phyloP scores from a whole-genome alignment of 2,329 filamentous ascomycete genomes.

The Monosporascus ibericus region DNA sequence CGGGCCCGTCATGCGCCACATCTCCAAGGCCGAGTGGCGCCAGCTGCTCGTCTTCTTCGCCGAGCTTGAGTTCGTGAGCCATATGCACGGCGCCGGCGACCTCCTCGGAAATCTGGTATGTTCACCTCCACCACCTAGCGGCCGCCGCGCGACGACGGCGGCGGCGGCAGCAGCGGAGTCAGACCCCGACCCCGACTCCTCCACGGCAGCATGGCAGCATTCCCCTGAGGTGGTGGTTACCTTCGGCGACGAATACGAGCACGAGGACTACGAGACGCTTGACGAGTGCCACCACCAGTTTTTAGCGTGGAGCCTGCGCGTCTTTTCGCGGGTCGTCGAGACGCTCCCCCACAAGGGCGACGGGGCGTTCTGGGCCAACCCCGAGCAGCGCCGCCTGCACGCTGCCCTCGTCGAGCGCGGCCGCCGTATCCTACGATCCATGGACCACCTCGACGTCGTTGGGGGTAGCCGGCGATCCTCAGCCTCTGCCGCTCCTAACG shows the following conservation, averaged over 20 bases:
- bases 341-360: constrained; percentile 2
- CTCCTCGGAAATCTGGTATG: too few species aligned
- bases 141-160: too few species aligned
- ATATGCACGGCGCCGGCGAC: constrained; percentile 1
- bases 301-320: background rate
- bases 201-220: too few species aligned
- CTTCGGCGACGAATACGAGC: too few species aligned
- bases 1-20: constrained; percentile 1
- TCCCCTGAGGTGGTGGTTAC: too few species aligned
- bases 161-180: too few species aligned
- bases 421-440: background rate
- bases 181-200: too few species aligned
- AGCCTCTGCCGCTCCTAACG: too few species aligned
- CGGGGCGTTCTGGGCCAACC: constrained; percentile 1
- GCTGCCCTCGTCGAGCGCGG: background rate
- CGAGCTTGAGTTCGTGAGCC: constrained; percentile 8
- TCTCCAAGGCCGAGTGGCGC: constrained; percentile 12
- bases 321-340: constrained; percentile 1
- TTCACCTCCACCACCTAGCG: too few species aligned
- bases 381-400: constrained; percentile 1
- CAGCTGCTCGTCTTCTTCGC: constrained; percentile 13
- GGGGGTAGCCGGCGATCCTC: too few species aligned
- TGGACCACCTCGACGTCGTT: background rate
- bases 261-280: background rate
- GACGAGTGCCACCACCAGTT: background rate